A percentile compares a stretch with the other conserved stretches of the same genome.
Evolutionary conservation across 2,329 filamentous ascomycete genomes (phyloP).

Genomic region (Exophiala sp.): DNA sequence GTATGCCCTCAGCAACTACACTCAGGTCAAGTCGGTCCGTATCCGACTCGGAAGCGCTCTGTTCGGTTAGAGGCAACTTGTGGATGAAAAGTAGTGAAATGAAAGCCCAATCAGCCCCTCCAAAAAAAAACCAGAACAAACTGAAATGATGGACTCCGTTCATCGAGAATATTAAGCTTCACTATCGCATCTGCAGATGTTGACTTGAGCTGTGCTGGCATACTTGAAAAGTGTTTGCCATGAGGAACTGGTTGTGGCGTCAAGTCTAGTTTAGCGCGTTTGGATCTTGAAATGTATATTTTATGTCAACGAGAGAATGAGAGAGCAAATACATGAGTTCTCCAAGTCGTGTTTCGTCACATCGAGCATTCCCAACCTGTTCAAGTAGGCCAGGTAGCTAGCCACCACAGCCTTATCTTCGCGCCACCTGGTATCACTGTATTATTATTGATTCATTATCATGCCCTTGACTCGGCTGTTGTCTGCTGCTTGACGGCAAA

Average conservation of each 20-base stretch:
- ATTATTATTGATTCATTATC: too few relatives aligned
- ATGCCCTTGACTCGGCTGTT: too few relatives aligned
- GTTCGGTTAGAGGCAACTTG: conserved; percentile 34
- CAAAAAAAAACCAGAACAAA: neutral
- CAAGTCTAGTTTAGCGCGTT: neutral
- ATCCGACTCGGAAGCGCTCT: conserved; percentile 41
- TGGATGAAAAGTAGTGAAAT: conserved; percentile 4
- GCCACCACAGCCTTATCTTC: too few relatives aligned
- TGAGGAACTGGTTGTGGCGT: neutral
- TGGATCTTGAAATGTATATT: conserved; percentile 11
- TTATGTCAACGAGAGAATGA: conserved; percentile 12
- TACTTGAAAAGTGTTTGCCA: neutral
- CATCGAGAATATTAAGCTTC: neutral
- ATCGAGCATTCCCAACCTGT: too few relatives aligned
- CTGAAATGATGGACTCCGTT: neutral
- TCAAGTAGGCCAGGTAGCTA: too few relatives aligned
- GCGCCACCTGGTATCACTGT: too few relatives aligned
- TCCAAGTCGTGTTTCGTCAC: too few relatives aligned
- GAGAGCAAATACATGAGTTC: too few relatives aligned
- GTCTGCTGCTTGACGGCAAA: too few relatives aligned
- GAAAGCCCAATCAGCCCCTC: too few relatives aligned
- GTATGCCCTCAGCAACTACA: conserved; percentile 47
- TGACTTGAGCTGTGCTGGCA: neutral
- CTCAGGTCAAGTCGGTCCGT: conserved; percentile 45
- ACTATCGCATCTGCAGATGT: neutral